A percentile compares a stretch with the other conserved stretches of the same genome.
phyloP scores from a whole-genome alignment of 371 early-diverging fungal genomes.

The Sporodiniella umbellata region DNA sequence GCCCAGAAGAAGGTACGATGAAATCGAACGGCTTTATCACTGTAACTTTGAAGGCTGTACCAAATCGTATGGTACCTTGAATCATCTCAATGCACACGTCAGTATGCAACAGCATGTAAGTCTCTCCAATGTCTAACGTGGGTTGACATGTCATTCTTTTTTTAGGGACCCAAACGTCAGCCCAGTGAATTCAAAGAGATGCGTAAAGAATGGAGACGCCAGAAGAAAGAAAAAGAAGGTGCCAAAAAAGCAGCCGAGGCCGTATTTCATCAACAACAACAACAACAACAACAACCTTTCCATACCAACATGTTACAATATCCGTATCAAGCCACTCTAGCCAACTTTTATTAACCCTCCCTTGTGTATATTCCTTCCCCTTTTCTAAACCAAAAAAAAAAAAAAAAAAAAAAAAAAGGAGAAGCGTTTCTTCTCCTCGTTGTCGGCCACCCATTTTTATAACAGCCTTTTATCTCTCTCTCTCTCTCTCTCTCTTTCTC shows the following conservation, averaged over 20 bases:
- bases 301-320: conserved; percentile 10
- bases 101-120: conserved; percentile 72
- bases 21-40: conserved; percentile 68
- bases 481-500: neutral
- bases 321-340: conserved; percentile 4
- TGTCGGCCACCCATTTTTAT: neutral
- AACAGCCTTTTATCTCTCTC: neutral
- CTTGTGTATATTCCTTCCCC: neutral
- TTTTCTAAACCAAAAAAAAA: neutral
- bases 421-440: neutral
- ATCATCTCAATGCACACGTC: conserved; percentile 74
- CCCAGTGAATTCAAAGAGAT: conserved; percentile 65
- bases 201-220: conserved; percentile 50
- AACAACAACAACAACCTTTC: conserved; percentile 11
- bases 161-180: conserved; percentile 44
- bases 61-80: conserved; percentile 72
- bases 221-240: conserved; percentile 35
- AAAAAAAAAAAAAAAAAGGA: neutral
- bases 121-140: too few relatives aligned
- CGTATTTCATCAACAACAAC: conserved; percentile 11
- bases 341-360: conserved; percentile 2
- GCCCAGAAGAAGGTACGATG: conserved; percentile 65
- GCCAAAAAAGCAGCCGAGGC: conserved; percentile 23
- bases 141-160: neutral
- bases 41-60: conserved; percentile 66